Percentiles rank a stretch among this genome's conserved stretches.
These are phyloP conservation scores for Metschnikowia aberdeeniae DNA, from an alignment of 805 yeast genomes.

Conservation along the genomic window DNA sequence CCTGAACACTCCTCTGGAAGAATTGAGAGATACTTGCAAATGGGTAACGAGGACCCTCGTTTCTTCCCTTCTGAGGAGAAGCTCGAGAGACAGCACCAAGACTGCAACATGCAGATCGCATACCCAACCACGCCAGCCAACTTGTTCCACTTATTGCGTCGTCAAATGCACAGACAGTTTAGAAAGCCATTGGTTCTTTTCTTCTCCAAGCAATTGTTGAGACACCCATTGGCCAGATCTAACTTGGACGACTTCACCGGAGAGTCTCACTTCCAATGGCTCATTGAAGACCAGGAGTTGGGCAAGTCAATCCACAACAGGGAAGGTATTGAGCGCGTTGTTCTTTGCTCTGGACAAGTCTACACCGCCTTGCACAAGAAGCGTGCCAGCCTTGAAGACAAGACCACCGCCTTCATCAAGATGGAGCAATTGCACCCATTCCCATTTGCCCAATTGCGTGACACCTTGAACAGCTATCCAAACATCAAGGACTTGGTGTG, in stretches of 20 bases:
- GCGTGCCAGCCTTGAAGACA: conserved; percentile 73
- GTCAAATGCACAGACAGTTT: conserved; percentile 99
- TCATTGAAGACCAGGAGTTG: conserved; percentile 86
- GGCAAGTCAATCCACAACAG: conserved; percentile 72
- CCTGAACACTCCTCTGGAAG: conserved; percentile 99
- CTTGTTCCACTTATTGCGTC: conserved; percentile 91
- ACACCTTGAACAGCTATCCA: conserved; percentile 74
- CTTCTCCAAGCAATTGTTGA: conserved; percentile 89
- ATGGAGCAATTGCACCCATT: conserved; percentile 97
- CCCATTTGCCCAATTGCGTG: conserved; percentile 95
- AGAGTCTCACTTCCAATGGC: conserved; percentile 91
- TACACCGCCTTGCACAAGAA: conserved; percentile 87
- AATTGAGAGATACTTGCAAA: conserved; percentile 91
- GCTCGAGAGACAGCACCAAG: conserved; percentile 96
- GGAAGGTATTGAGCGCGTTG: conserved; percentile 83
- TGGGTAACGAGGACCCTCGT: conserved; percentile 95
- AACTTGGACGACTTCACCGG: conserved; percentile 78
- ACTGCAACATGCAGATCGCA: conserved; percentile 95
- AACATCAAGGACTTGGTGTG: conserved; percentile 83
- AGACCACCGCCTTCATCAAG: conserved; percentile 81
- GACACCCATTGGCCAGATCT: conserved; percentile 93
- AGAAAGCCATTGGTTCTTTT: conserved; percentile 84
- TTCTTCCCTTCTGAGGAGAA: conserved; percentile 85
- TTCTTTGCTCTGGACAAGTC: conserved; percentile 89
- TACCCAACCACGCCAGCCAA: conserved; percentile 98